Base-by-base conservation (phyloP, 345 rosid species). In the Brassica juncea region DNA sequence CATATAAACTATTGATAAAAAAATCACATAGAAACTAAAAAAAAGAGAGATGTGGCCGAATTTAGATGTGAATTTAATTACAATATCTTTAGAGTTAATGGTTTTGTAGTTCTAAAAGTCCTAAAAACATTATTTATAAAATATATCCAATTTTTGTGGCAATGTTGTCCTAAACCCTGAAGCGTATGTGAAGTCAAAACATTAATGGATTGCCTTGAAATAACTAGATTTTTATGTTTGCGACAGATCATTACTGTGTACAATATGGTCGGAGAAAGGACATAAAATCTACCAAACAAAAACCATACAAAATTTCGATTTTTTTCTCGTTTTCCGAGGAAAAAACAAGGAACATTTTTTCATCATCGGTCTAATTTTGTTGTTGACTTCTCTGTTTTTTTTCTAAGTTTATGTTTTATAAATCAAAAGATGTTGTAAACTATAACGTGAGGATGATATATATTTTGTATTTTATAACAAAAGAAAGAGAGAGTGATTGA, bases 91-190 rank as follows among this genome's bases (percentile, higher is more conserved):
- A 64, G 4, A 74, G 11, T 63, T 73, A 27, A 44, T 72, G 5
- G 9, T 58, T 49, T 52, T 52, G 44, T 28, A 27, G 60, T 68
- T n/a, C n/a, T 27, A 70, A 47, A 73, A 25, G 23, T 23, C 0
- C 19, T 19, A 19, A 19, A 19, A 19, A 19, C 19, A 19, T 3
- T 9, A 21, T 42, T 42, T 12, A 10, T 42, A 2, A 42, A 0
- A 10, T 2, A 42, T 8, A 39, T 2, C 10, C 47, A 10, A 39
- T 10, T 49, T 14, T 5, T 1, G 19, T 5, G 47, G 12, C 61
- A 71, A 64, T 66, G 77, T 72, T 79, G 57, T 52, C 21, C 34
- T 4, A 61, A 73, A 73, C 78, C 65, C 65, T 68, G 77, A 72
- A 73, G 67, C 16, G 23, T 42, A 19, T 3, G 10, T 32, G 44